Conservation (phyloP, 768 basidiomycete species). For the Auriscalpium orientale region DNA sequence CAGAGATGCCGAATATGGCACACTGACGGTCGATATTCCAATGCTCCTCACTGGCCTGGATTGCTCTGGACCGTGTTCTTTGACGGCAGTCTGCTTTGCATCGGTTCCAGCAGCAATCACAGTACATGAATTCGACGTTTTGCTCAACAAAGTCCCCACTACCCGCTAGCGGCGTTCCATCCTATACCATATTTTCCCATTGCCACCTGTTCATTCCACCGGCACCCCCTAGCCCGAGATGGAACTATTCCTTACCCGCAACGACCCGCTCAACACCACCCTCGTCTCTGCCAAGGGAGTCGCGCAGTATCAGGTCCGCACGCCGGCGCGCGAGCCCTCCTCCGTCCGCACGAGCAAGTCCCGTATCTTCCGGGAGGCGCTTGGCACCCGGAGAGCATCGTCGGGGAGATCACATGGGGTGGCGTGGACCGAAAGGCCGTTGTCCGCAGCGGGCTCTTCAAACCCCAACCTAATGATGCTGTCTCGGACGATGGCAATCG, state of each 20-base stretch:
- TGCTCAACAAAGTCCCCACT: neutral
- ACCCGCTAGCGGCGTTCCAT: neutral
- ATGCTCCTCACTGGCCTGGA: neutral
- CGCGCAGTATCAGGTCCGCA: slow-evolving; percentile 41
- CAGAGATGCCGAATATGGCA: neutral
- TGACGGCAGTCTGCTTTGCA: neutral
- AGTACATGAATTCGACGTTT: neutral
- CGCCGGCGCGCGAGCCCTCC: slow-evolving; percentile 31
- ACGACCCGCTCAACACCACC: slow-evolving; percentile 41
- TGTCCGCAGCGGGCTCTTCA: slow-evolving; percentile 13
- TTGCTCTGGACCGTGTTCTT: neutral
- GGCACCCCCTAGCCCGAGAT: slow-evolving; percentile 21
- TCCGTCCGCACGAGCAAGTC: neutral
- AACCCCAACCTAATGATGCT: neutral
- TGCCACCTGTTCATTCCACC: slow-evolving; percentile 3
- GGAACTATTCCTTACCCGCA: slow-evolving; percentile 46
- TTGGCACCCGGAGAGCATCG: slow-evolving; percentile 23
- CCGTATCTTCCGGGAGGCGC: too few relatives aligned
- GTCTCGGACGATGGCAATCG: neutral
- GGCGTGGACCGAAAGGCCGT: slow-evolving; percentile 26
- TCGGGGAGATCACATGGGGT: slow-evolving; percentile 46
- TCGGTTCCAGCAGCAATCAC: neutral
- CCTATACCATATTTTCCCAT: neutral
- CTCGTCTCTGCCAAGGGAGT: slow-evolving; percentile 45
- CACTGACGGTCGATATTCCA: neutral